phyloP scores from a whole-genome alignment of 2,329 filamentous ascomycete species.

The Raffaelea ambrosiae region DNA sequence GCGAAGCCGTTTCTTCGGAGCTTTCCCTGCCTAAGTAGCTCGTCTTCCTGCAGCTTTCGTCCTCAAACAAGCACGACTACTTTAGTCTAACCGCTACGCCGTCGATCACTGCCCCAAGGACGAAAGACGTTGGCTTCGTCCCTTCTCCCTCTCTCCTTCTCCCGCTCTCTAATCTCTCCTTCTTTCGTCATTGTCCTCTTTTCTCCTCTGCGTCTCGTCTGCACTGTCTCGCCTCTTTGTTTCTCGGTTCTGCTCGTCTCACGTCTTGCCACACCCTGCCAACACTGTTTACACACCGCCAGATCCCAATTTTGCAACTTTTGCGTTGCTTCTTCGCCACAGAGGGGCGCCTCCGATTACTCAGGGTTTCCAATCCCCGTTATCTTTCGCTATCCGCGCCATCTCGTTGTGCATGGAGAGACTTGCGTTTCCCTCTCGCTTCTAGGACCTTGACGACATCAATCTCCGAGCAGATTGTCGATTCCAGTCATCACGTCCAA shows the following conservation, averaged over 20 bases:
- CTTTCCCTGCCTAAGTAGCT: not conserved
- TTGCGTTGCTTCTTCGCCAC: not conserved
- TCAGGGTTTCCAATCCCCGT: too few species aligned
- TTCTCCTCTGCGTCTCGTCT: not conserved
- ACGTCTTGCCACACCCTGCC: too few species aligned
- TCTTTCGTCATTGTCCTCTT: not conserved
- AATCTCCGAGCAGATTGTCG: too few species aligned
- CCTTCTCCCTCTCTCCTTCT: not conserved
- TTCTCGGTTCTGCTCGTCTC: too few species aligned
- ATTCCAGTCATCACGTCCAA: not conserved
- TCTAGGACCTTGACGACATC: too few species aligned
- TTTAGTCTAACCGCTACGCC: constrained; percentile 8
- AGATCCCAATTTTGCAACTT: too few species aligned
- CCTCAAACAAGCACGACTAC: constrained; percentile 3
- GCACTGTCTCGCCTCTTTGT: not conserved
- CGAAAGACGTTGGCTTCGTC: not conserved
- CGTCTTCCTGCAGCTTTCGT: not conserved
- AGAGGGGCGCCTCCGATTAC: too few species aligned
- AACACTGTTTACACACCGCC: too few species aligned
- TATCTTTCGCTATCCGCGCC: not conserved
- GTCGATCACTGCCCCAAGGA: constrained; percentile 5
- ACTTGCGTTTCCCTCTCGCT: too few species aligned
- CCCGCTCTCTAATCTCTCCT: not conserved
- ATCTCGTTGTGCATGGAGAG: not conserved
- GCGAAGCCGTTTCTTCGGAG: not conserved